These are phyloP conservation scores for Ceratocystis cacaofunesta DNA, from an alignment of 2,329 filamentous ascomycete species.

Conservation along the genomic window DNA sequence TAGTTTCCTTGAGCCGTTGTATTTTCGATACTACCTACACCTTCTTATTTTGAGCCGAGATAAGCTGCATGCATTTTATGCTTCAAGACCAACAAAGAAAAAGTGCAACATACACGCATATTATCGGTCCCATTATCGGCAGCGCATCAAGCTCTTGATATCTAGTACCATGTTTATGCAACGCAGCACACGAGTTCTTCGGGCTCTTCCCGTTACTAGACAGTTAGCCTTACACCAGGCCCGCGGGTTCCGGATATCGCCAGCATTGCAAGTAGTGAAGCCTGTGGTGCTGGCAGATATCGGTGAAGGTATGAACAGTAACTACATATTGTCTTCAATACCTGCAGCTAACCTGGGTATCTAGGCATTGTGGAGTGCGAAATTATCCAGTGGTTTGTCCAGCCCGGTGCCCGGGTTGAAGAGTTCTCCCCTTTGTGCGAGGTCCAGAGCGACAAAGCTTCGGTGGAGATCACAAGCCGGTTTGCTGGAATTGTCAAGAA, in stretches of 20 bases:
- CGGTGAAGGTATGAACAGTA: constrained; percentile 50
- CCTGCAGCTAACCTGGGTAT: not conserved
- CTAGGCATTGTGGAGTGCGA: constrained; percentile 94
- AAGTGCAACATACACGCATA: not conserved
- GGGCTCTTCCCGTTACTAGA: constrained; percentile 17
- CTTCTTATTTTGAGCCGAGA: not conserved
- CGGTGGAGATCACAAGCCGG: constrained; percentile 80
- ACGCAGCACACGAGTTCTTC: constrained; percentile 35
- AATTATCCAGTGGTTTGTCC: constrained; percentile 98
- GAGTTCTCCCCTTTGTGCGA: constrained; percentile 97
- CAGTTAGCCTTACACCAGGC: not conserved
- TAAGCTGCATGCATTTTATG: not conserved
- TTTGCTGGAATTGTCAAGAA: constrained; percentile 95
- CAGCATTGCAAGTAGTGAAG: constrained; percentile 45
- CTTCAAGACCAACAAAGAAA: not conserved
- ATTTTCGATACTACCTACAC: not conserved
- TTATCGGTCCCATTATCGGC: not conserved
- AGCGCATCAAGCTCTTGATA: not conserved
- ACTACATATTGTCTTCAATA: not conserved
- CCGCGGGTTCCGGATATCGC: constrained; percentile 20
- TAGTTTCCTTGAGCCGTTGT: not conserved
- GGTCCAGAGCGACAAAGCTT: constrained; percentile 94
- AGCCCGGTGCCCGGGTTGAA: constrained; percentile 86
- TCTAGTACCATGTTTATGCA: constrained; percentile 37
- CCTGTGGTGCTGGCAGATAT: constrained; percentile 75